Base-by-base conservation (phyloP, 306 rosid species). In the Albizia julibrissin region DNA sequence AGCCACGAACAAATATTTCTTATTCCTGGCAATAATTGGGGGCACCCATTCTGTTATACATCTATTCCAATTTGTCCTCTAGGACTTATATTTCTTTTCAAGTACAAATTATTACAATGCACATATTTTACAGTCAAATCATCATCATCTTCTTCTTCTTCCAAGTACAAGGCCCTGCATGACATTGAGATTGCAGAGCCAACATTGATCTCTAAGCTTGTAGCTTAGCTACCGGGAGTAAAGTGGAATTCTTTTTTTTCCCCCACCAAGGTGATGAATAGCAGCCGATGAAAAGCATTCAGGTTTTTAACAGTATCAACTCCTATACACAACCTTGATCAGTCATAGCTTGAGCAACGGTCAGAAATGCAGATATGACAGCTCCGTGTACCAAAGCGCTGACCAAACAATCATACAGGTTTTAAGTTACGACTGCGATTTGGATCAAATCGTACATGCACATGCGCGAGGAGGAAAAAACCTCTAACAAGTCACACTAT, bases 261-360 rank as follows among this genome's bases (percentile, higher is more conserved):
- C 40, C 40, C 46, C 26, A 50, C 43, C 19, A 50, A 18, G 56
- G n/a, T 50, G 76, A 33, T 33, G 59, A 72, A 59, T n/a, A 70
- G 70, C 50, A 59, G 75, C 54, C 54, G 59, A 50, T 10, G 83
- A 72, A 84, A 72, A 58, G 39, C 86, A 64, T 43, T 27, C 69
- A 76, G 43, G 64, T 69, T 34, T 72, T 59, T 5, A 26, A 79
- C 76, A 52, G 24, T 47, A 50, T 65, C 9, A 67, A 69, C 42
- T 79, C 80, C 85, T 90, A 93, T 84, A 90, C 96, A 89, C 97
- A 93, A 39, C 97, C 97, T 86, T 93, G 97, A 74, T 91, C 97
- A 1, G 90, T 91, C 97, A 91, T 93, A 58, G 97, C 97, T 87
- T 93, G 97, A 68, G 97, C 95, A 79, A 93, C 75, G 29, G 91